These are phyloP conservation scores for Neospermospora avenae DNA, from an alignment of 2,329 filamentous ascomycete species.

Conservation along the genomic window DNA sequence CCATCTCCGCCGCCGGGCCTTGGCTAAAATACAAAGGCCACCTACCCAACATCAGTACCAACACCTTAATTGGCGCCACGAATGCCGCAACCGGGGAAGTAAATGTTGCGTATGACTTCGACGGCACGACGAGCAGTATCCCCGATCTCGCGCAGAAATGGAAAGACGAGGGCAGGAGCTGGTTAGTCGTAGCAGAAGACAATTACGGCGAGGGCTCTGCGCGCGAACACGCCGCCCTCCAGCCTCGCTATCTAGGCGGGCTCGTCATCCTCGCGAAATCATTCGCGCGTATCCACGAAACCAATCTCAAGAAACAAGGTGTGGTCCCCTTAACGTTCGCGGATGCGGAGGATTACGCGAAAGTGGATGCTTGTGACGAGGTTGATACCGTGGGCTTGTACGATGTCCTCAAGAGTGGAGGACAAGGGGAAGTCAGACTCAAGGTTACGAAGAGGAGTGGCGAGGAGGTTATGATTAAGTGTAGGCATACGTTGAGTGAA, in stretches of 20 bases:
- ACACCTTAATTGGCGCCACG: slow-evolving; percentile 92
- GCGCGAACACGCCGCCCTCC: slow-evolving; percentile 83
- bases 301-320: slow-evolving; percentile 95
- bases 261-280: slow-evolving; percentile 80
- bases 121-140: slow-evolving; percentile 72
- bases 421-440: slow-evolving; percentile 73
- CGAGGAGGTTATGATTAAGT: slow-evolving; percentile 65
- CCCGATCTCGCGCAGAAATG: slow-evolving; percentile 83
- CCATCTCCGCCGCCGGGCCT: slow-evolving; percentile 92
- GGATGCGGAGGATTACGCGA: slow-evolving; percentile 83
- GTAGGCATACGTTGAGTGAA: slow-evolving; percentile 83
- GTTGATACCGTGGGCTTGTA: slow-evolving; percentile 80
- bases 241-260: slow-evolving; percentile 86
- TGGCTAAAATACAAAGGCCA: slow-evolving; percentile 99
- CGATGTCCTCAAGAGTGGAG: slow-evolving; percentile 74
- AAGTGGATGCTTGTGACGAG: slow-evolving; percentile 76
- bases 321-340: slow-evolving; percentile 91
- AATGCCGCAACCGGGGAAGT: slow-evolving; percentile 92
- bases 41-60: slow-evolving; percentile 94
- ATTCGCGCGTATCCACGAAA: slow-evolving; percentile 92
- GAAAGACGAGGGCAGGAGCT: slow-evolving; percentile 71
- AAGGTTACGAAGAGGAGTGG: slow-evolving; percentile 60
- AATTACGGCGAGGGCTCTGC: slow-evolving; percentile 95
- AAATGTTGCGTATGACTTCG: slow-evolving; percentile 85
- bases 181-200: slow-evolving; percentile 95